Percentiles rank a stretch among this genome's conserved stretches.
Conservation (phyloP, 2,329 filamentous ascomycete species). For the Phialophora verrucosa region DNA sequence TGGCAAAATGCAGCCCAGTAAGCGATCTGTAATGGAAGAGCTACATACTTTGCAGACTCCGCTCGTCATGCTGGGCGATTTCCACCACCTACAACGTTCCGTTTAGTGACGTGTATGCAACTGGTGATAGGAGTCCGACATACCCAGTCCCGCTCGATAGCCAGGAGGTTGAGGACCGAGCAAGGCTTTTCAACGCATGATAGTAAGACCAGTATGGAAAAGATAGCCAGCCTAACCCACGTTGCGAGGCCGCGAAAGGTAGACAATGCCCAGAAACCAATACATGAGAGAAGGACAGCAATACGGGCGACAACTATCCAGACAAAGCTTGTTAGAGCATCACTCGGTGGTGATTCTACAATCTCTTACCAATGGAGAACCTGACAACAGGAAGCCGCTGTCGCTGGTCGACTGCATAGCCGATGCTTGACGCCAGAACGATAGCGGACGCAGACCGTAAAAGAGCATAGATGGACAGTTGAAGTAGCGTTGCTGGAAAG, state of each 20-base stretch:
- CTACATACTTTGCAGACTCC: slow-evolving; percentile 35
- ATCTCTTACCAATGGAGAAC: slow-evolving; percentile 48
- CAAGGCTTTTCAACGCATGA: slow-evolving; percentile 72
- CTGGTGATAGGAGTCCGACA: not conserved
- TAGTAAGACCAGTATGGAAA: slow-evolving; percentile 46
- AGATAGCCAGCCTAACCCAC: slow-evolving; percentile 1
- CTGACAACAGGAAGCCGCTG: slow-evolving; percentile 59
- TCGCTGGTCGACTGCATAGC: slow-evolving; percentile 63
- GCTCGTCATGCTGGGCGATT: slow-evolving; percentile 20
- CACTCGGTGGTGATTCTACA: not conserved
- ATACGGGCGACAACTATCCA: slow-evolving; percentile 41
- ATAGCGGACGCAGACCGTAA: slow-evolving; percentile 64
- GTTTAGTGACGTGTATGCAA: not conserved
- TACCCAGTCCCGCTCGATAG: slow-evolving; percentile 73
- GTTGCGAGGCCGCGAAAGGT: not conserved
- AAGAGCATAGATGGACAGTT: slow-evolving; percentile 72
- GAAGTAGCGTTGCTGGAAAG: slow-evolving; percentile 66
- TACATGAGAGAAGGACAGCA: slow-evolving; percentile 28
- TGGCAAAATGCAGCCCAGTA: not conserved
- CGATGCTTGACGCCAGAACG: slow-evolving; percentile 64
- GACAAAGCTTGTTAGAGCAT: not conserved
- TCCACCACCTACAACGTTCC: slow-evolving; percentile 38
- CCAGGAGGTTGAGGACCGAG: slow-evolving; percentile 68
- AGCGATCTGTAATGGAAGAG: not conserved
- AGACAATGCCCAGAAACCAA: slow-evolving; percentile 23